Evolutionary conservation across 2,329 filamentous ascomycete genomes (phyloP).

Genomic region (Ophiostoma himal-ulmi): DNA sequence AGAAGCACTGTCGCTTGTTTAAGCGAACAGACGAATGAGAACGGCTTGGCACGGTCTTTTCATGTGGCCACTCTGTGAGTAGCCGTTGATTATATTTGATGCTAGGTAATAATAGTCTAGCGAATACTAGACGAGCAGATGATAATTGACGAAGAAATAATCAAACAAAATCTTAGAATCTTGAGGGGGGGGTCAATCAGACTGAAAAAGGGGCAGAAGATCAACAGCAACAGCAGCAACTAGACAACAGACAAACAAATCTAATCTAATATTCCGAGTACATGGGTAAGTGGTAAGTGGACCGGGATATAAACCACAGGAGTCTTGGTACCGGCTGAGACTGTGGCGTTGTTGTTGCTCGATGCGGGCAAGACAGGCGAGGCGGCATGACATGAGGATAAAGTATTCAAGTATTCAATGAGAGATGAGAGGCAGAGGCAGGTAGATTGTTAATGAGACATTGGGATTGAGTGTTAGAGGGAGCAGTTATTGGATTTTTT

Average conservation of each 20-base stretch:
- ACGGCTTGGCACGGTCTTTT: constrained; percentile 4
- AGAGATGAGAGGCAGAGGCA: not conserved
- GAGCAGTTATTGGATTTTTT: not conserved
- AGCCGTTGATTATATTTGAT: not conserved
- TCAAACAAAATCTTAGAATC: not conserved
- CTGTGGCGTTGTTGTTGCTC: constrained; percentile 13
- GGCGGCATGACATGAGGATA: not conserved
- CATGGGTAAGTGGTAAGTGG: not conserved
- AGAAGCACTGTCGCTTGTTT: constrained; percentile 17
- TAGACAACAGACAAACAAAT: not conserved
- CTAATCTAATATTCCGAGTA: not conserved
- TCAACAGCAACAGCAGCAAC: not conserved
- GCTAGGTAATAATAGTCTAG: not conserved
- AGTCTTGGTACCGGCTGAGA: not conserved
- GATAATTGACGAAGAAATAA: not conserved
- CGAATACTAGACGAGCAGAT: not conserved
- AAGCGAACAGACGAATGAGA: constrained; percentile 20
- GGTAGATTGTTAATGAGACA: not conserved
- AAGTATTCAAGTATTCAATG: not conserved
- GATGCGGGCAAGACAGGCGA: constrained; percentile 23
- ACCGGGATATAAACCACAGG: not conserved
- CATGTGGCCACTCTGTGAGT: not conserved
- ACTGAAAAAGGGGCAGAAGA: not conserved
- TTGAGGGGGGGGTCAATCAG: too few relatives aligned
- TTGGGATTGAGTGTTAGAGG: not conserved